Evolutionary conservation across 495 filamentous ascomycete genomes (phyloP), one percentile per base, ranked within the genome.

Genomic region (Penicillium parvum): DNA sequence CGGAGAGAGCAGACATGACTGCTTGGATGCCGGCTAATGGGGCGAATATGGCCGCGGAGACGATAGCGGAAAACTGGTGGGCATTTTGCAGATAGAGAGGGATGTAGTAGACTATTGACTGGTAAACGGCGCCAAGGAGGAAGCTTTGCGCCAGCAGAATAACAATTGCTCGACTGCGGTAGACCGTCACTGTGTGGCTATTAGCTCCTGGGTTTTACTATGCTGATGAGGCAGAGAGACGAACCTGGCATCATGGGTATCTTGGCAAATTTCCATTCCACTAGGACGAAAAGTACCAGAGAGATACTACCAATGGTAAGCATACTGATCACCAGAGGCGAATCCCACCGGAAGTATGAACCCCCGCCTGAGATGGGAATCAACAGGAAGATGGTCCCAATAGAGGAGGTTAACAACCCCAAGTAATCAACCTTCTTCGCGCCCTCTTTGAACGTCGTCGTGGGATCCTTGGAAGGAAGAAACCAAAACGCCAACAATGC

Each of bases 291-390:
- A 0, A 60, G 40, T 11, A 73, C 33, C 21, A 72, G 46, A 0
- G 60, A 65, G 15, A 66, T 52, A 4, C 46, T 51, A 9, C 77
- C 74, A 15, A 81, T 60, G 2, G 55, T 51, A 18, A 84, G 61
- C 71, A 82, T 78, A 18, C 69, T 66, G 29, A 84, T 80, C 5
- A 81, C 68, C 54, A 81, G 64, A 0, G 73, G 59, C 1, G 74
- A 77, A 35, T 69, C 40, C 79, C 78, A 82, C 8, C 66, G 49
- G 42, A 78, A 81, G 35, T 71, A 73, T 10, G 65, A 68, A 0
- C 79, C 78, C 9, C 76, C 78, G 4, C 76, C 78, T 7, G 75
- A 79, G 20, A 82, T 74, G 12, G 78, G 77, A 22, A 37, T 25
- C 25, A 82, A 55, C 9, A 78, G 37, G 38, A 79, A 69, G 7